Evolutionary conservation across 2,329 filamentous ascomycete genomes (phyloP).

Genomic region (Cladosporium velox): DNA sequence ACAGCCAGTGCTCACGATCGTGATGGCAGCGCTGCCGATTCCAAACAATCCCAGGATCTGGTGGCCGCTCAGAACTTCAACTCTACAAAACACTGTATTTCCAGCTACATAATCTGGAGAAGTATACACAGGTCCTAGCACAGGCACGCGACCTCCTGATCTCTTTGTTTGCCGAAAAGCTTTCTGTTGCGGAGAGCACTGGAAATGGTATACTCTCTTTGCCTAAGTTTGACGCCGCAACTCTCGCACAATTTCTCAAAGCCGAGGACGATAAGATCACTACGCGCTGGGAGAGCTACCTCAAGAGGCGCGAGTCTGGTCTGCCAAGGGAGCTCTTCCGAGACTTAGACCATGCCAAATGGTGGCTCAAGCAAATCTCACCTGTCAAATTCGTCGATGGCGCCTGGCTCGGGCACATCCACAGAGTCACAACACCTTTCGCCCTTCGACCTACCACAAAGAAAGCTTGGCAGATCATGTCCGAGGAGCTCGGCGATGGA

Average conservation of each 20-base stretch:
- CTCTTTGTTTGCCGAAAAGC: background rate
- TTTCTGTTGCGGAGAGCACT: background rate
- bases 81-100: background rate
- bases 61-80: background rate
- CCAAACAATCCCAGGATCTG: background rate
- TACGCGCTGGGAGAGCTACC: background rate
- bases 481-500: conserved; percentile 55
- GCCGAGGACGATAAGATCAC: background rate
- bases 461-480: conserved; percentile 40
- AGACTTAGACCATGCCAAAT: background rate
- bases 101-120: background rate
- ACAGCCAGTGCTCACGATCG: background rate
- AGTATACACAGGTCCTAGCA: background rate
- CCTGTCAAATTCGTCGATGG: background rate
- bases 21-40: background rate
- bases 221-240: background rate
- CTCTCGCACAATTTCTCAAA: background rate
- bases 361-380: background rate
- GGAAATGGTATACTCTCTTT: background rate
- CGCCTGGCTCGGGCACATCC: background rate
- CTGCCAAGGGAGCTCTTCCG: background rate
- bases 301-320: background rate
- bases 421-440: background rate
- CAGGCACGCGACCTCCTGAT: background rate
- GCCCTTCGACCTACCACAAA: background rate